Evolutionary conservation across 139 green algal species (phyloP).

Genomic region (Chlorella sp.): DNA sequence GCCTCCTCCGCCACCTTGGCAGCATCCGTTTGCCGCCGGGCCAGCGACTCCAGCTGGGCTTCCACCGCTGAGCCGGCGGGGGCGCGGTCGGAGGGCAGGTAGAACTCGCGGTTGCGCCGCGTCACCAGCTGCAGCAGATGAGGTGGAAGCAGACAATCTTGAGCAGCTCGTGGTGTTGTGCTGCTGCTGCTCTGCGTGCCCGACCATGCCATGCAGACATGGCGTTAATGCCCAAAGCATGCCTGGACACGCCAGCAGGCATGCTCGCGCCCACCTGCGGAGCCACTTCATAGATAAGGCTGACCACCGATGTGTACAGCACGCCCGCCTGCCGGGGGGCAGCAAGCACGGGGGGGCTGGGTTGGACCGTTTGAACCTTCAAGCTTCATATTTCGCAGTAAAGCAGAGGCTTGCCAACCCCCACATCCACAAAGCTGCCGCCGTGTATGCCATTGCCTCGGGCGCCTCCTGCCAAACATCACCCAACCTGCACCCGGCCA

Average conservation of each 20-base stretch:
- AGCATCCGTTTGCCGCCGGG: conserved; percentile 1
- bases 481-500: background rate
- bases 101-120: conserved; percentile 15
- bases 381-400: too few relatives aligned
- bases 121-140: background rate
- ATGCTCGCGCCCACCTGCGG: background rate
- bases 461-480: too few relatives aligned
- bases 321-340: background rate
- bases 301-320: conserved; percentile 11
- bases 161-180: too few relatives aligned
- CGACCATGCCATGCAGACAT: too few relatives aligned
- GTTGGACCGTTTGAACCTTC: too few relatives aligned
- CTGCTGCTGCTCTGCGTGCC: too few relatives aligned
- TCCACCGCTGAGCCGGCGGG: background rate
- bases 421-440: too few relatives aligned
- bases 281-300: background rate
- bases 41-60: background rate
- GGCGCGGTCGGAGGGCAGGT: conserved; percentile 12
- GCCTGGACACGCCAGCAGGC: too few relatives aligned
- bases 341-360: too few relatives aligned
- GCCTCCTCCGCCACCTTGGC: conserved; percentile 21
- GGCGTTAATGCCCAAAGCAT: too few relatives aligned
- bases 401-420: too few relatives aligned
- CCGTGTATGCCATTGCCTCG: too few relatives aligned
- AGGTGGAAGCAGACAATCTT: background rate